Conservation (phyloP, 768 basidiomycete genomes). For the Filobasidium wieringae region DNA sequence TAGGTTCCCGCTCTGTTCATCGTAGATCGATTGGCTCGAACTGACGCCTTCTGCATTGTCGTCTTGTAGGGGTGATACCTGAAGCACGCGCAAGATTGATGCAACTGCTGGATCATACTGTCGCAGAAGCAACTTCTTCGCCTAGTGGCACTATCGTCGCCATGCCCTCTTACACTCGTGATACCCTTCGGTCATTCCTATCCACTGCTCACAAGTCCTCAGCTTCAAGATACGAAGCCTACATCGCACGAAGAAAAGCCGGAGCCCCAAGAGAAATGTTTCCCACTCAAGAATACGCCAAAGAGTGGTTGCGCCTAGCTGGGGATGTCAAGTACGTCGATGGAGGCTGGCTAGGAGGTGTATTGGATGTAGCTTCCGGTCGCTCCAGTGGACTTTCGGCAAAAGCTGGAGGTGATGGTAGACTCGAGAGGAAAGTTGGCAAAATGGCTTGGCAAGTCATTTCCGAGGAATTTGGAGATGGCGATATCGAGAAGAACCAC, state of each 20-base stretch:
- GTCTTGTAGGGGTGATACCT: slow-evolving; percentile 13
- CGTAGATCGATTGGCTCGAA: background rate
- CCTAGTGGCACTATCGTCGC: slow-evolving; percentile 20
- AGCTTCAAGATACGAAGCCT: slow-evolving; percentile 21
- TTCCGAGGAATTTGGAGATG: slow-evolving; percentile 33
- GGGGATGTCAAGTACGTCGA: slow-evolving; percentile 35
- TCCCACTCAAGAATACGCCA: slow-evolving; percentile 21
- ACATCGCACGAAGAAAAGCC: slow-evolving; percentile 19
- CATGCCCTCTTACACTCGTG: slow-evolving; percentile 15
- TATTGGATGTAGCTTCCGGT: slow-evolving; percentile 17
- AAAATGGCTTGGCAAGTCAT: slow-evolving; percentile 36
- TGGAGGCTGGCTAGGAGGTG: slow-evolving; percentile 24
- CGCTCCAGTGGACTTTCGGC: background rate
- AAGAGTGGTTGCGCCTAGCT: slow-evolving; percentile 24
- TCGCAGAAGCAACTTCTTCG: slow-evolving; percentile 6
- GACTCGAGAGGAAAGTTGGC: slow-evolving; percentile 15
- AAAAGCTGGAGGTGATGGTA: background rate
- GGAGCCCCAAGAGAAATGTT: slow-evolving; percentile 27
- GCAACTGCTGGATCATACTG: slow-evolving; percentile 22
- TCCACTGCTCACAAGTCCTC: slow-evolving; percentile 15
- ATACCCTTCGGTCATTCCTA: slow-evolving; percentile 11
- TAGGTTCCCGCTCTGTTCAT: slow-evolving; percentile 5
- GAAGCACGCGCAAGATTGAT: slow-evolving; percentile 19
- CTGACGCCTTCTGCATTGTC: background rate
- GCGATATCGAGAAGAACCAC: slow-evolving; percentile 32